These are phyloP conservation scores for Crithidia fasciculata DNA, from an alignment of 208 protist species.

Conservation along the genomic window DNA sequence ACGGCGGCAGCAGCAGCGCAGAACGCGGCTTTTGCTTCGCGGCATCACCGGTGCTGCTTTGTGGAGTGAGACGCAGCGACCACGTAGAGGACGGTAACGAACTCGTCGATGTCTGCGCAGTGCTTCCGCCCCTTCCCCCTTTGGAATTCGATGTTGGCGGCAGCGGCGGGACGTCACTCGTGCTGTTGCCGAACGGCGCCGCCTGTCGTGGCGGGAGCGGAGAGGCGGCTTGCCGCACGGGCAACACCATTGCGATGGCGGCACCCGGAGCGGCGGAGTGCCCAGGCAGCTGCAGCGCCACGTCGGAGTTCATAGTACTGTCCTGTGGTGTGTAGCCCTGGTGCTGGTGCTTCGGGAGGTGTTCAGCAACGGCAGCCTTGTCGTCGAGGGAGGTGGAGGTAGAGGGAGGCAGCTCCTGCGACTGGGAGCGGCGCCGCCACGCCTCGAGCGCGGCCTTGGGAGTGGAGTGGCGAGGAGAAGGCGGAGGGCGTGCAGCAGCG, in stretches of 20 bases:
- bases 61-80: too few relatives aligned
- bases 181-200: constrained; percentile 2
- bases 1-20: neutral
- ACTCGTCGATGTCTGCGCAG: too few relatives aligned
- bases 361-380: neutral
- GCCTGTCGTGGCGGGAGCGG: neutral
- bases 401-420: neutral
- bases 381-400: neutral
- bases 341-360: neutral
- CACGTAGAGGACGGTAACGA: too few relatives aligned
- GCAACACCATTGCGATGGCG: neutral
- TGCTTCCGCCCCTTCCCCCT: too few relatives aligned
- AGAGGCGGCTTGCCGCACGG: neutral
- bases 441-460: neutral
- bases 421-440: constrained; percentile 3
- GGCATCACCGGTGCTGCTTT: too few relatives aligned
- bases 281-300: neutral
- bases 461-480: neutral
- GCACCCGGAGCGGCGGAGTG: neutral
- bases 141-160: too few relatives aligned
- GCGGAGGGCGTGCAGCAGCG: neutral
- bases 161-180: neutral
- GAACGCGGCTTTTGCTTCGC: too few relatives aligned
- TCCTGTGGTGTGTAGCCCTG: neutral
- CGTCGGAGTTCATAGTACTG: neutral